Evolutionary conservation across 768 basidiomycete genomes (phyloP), one percentile per base, ranked within the genome.

Genomic region (Pseudohyphozyma bogoriensis): DNA sequence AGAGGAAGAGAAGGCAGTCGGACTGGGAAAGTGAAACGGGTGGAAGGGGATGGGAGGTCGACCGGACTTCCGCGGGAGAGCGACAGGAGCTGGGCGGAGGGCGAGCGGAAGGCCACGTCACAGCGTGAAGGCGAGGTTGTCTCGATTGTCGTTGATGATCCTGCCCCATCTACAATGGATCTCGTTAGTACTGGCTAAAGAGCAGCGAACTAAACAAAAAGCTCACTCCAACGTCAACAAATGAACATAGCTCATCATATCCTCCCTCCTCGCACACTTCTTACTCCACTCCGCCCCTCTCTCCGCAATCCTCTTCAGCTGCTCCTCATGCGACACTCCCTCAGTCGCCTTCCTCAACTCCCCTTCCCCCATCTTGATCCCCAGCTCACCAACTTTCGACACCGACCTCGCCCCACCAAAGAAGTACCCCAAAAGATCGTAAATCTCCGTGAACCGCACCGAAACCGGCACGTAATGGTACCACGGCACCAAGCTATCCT

Each of bases 221-320:
- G 52, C 59, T 55, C 59, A 60, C 55, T 60, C 59, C 20, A 60
- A 28, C 40, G 28, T 49, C 26, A 60, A 20, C 26, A 60, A 20
- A 33, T 60, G 46, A 0, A 26, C 59, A 26, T 60, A 56, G 10
- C 40, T 26, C 31, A 56, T 42, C 40, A 39, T 40, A 33, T 56
- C 55, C 49, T 60, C 59, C 49, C 42, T 44, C 54, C 54, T 42
- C 33, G 54, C 49, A 42, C 59, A 60, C 54, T 32, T 29, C 32
- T 2, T 11, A 32, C 35, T 55, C 54, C 55, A 56, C 31, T 51
- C 49, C n/a, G 39, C 39, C 20, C 54, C 59, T 10, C 32, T 22
- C 33, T 36, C 31, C 22, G 54, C 59, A 22, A 55, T n/a, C 20
- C 2, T 4, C 32, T 18, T 51, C 22, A 56, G 33, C 35, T 45